Evolutionary conservation across 2,329 filamentous ascomycete species (phyloP).

Genomic region (Pseudopyrenochaeta lycopersici): DNA sequence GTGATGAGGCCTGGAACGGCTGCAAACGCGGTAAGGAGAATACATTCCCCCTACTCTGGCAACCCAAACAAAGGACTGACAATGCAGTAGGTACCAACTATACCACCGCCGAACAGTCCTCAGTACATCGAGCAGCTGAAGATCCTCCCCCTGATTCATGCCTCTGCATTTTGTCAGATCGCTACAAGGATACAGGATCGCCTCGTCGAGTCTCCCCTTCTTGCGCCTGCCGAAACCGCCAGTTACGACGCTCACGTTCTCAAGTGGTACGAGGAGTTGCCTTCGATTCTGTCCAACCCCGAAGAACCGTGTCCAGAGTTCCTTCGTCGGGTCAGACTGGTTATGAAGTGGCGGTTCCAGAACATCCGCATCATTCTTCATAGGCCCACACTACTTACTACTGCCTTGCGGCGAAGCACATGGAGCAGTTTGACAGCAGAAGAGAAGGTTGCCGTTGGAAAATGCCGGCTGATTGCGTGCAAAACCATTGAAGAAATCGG

Average conservation of each 20-base stretch:
- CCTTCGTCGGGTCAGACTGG: constrained; percentile 72
- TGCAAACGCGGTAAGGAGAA: constrained; percentile 36
- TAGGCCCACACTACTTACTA: constrained; percentile 73
- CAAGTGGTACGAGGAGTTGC: constrained; percentile 76
- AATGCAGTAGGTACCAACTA: constrained; percentile 16
- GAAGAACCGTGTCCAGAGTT: constrained; percentile 74
- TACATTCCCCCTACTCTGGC: neutral
- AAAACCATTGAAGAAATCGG: constrained; percentile 78
- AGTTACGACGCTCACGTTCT: constrained; percentile 73
- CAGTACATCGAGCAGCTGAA: constrained; percentile 65
- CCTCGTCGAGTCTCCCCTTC: constrained; percentile 73
- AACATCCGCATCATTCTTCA: constrained; percentile 81
- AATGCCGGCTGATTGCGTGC: constrained; percentile 74
- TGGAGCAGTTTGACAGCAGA: constrained; percentile 65
- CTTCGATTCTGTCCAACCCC: constrained; percentile 54
- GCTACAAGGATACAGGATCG: constrained; percentile 80
- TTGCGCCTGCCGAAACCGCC: constrained; percentile 72
- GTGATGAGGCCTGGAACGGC: constrained; percentile 48
- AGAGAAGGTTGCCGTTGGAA: constrained; percentile 73
- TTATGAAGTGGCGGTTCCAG: constrained; percentile 86
- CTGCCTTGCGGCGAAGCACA: constrained; percentile 64
- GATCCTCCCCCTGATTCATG: constrained; percentile 76
- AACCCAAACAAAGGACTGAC: constrained; percentile 6
- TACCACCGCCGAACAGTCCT: constrained; percentile 45
- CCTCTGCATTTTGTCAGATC: constrained; percentile 81